Conservation (phyloP, 495 filamentous ascomycete genomes). For the Talaromyces trachyspermus region DNA sequence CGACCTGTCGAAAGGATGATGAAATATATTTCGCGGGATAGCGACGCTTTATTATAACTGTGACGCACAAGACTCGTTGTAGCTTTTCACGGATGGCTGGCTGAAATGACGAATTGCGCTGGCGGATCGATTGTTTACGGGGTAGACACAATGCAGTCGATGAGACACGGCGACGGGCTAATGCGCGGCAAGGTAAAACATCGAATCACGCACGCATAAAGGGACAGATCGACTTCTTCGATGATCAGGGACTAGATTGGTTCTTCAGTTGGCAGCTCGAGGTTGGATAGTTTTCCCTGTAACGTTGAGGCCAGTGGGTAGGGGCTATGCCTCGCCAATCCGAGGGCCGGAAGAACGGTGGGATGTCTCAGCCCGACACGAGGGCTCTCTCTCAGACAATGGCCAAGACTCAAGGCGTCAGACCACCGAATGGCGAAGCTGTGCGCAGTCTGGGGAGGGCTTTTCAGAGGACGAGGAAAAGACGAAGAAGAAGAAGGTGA, state of each 20-base stretch:
- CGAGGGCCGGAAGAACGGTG: constrained; percentile 3
- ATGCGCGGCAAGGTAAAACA: background rate
- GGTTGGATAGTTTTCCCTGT: too few species aligned
- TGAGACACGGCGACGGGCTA: background rate
- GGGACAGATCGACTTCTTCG: background rate
- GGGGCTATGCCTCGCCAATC: constrained; percentile 6
- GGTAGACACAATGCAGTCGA: background rate
- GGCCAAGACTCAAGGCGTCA: too few species aligned
- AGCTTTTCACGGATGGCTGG: background rate
- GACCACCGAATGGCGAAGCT: background rate
- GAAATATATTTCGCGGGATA: background rate
- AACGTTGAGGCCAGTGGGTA: background rate
- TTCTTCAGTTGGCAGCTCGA: background rate
- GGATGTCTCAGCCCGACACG: background rate
- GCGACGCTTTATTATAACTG: too few species aligned
- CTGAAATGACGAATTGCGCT: background rate
- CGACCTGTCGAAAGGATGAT: background rate
- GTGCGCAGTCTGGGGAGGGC: background rate
- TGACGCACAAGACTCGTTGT: background rate
- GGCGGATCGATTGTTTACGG: background rate
- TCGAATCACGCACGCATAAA: background rate
- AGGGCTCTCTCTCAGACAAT: background rate
- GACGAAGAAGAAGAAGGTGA: too few species aligned
- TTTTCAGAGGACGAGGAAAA: too few species aligned
- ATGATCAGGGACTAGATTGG: background rate